Evolutionary conservation across 2,329 filamentous ascomycete genomes (phyloP), one percentile per base, ranked within the genome.

Genomic region (Cryphonectria parasitica): DNA sequence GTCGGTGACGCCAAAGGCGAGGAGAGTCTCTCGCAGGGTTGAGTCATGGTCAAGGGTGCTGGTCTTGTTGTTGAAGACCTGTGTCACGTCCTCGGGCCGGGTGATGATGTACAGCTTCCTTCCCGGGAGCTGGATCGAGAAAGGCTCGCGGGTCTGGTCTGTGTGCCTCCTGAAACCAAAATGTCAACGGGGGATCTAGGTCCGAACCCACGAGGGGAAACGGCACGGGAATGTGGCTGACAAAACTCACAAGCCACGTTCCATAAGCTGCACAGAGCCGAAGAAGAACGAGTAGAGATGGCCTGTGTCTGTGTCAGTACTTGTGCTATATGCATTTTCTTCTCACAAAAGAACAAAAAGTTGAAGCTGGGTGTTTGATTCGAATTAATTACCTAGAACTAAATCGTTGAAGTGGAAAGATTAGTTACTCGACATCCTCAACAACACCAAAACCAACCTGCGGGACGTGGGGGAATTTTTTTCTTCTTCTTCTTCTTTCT

Each of bases 211-310:
- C 41, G 17, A 64, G 39, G 13, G 39, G 13, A 11, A 65, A 36
- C 17, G 8, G 45, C 7, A 3, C 36, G 5, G 25, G 25, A 22
- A 22, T 31, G 64, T 25, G 43, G 25, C 25, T 11, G 41, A 34
- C 22, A 22, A 49, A 7, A 36, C 64, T 58, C 39, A 66, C 64
- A 66, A 36, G 45, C 64, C 64, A 17, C 49, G 45, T 19, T 66
- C 64, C 31, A 56, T 58, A 11, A 66, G 64, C 64, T 56, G 49
- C 1, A 66, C 45, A 34, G 64, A 66, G 49, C 49, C 34, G 45
- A 52, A 66, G 31, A 66, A 66, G 64, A 66, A 66, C 6, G 45
- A 56, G 28, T 66, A 66, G 34, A 56, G 15, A 66, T 66, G 64
- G 22, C 63, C 63, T 65, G 41, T 19, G 11, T 5, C 41, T 54